phyloP scores from a whole-genome alignment of 1,284 basidiomycete genomes.

The Pyrrhoderma noxium region DNA sequence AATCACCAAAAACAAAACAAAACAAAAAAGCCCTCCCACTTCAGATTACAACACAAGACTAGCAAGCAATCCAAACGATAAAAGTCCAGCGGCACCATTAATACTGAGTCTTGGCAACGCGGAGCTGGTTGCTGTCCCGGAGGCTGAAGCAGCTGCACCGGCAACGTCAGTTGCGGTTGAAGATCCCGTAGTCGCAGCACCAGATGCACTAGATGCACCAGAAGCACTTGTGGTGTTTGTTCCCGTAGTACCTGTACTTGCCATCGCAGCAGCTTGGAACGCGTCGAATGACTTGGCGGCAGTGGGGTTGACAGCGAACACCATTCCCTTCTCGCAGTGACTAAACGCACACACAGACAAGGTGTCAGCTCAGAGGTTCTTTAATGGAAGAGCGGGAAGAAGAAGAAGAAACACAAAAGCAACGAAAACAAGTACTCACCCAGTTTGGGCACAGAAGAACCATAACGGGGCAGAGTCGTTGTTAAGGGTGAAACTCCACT shows the following conservation, averaged over 20 bases:
- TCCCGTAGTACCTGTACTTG: constrained; percentile 18
- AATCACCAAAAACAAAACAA: too few species aligned
- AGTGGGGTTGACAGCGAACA: constrained; percentile 35
- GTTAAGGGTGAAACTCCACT: constrained; percentile 31
- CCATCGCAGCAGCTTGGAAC: constrained; percentile 29
- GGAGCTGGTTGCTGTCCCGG: too few species aligned
- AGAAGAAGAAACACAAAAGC: background rate
- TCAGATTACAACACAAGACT: constrained; percentile 29
- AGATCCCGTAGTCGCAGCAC: background rate
- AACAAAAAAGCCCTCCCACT: background rate
- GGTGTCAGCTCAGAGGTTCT: too few species aligned
- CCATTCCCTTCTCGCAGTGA: constrained; percentile 34
- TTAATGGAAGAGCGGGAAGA: too few species aligned
- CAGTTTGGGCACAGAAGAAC: constrained; percentile 36
- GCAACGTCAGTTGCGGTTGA: background rate
- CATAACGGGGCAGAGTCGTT: constrained; percentile 33
- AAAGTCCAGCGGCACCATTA: constrained; percentile 24
- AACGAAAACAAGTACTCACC: constrained; percentile 20
- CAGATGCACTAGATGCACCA: constrained; percentile 16
- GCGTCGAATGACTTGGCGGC: constrained; percentile 24
- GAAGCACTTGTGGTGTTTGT: constrained; percentile 19
- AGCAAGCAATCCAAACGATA: constrained; percentile 30
- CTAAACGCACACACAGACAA: too few species aligned
- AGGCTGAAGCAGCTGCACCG: background rate
- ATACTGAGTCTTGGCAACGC: constrained; percentile 11